Evolutionary conservation across 2,329 filamentous ascomycete genomes (phyloP).

Genomic region (Zarea fungicola): DNA sequence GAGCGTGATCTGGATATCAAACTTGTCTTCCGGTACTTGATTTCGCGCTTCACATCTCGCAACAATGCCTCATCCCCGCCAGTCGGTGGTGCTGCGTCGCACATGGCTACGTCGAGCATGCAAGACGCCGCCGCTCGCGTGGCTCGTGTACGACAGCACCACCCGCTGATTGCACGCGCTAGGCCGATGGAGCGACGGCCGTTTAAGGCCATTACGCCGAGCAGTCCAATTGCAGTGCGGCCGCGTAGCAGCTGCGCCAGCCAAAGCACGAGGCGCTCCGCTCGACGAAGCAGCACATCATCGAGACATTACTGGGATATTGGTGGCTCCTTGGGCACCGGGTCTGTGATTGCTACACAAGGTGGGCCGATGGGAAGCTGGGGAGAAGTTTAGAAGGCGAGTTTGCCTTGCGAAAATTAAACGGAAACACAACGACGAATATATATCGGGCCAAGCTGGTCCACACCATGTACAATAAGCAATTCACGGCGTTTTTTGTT

Average conservation of each 20-base stretch:
- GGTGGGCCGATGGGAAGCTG: conserved; percentile 71
- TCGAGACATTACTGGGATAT: conserved; percentile 91
- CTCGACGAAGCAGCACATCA: conserved; percentile 61
- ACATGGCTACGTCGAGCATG: conserved; percentile 44
- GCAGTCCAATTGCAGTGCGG: conserved; percentile 42
- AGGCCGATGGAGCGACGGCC: conserved; percentile 49
- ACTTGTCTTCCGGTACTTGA: conserved; percentile 84
- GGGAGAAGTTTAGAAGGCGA: conserved; percentile 59
- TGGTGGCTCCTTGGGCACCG: conserved; percentile 72
- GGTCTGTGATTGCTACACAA: conserved; percentile 61
- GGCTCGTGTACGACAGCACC: conserved; percentile 80
- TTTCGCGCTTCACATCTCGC: conserved; percentile 63
- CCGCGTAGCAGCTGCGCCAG: conserved; percentile 71
- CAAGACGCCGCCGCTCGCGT: conserved; percentile 70
- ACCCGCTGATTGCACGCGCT: conserved; percentile 68
- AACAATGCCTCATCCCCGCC: conserved; percentile 30
- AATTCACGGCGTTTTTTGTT: not conserved
- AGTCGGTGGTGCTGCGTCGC: conserved; percentile 18
- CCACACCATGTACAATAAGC: conserved; percentile 7
- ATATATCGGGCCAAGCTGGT: not conserved
- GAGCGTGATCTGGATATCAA: conserved; percentile 86
- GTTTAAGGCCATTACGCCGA: conserved; percentile 49
- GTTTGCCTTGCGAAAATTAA: not conserved
- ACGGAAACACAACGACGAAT: not conserved
- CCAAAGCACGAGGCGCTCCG: conserved; percentile 75